Evolutionary conservation across 805 yeast genomes (phyloP), one percentile per base, ranked within the genome.

Genomic region (Yarrowia sp.): DNA sequence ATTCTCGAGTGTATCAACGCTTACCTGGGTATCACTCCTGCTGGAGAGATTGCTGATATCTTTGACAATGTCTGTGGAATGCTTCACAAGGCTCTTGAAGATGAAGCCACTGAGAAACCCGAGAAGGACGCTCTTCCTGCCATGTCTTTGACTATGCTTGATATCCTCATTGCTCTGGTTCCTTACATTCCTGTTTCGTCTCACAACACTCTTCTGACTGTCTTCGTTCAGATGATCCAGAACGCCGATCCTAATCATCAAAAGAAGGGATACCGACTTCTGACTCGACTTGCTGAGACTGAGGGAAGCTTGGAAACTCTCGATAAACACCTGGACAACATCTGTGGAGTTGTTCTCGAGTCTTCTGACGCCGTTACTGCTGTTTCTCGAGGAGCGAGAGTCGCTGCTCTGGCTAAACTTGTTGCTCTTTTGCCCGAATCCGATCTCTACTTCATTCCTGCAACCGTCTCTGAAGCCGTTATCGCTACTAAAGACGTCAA

Each of bases 401-500:
- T 95, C 64, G 76, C 81, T 33, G 89, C 96, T 5, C 79, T 95
- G 48, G 78, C 81, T 60, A 79, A 83, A 10, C 72, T 93, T 7
- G 76, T 90, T 36, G 82, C 84, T 22, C 71, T 85, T 18, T 74
- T 92, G 45, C 96, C 98, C 15, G 67, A 78, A 1, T 75, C 81
- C 18, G 87, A 88, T 68, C 78, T 91, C 70, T 83, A 84, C 69
- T 91, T 92, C 74, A 86, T 95, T 69, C 96, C 97, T 22, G 81
- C 88, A 10, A 78, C 89, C 43, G 80, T 92, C 41, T 90, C 97
- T 64, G 98, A 95, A 78, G 86, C 92, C 28, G 93, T 95, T 65
- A 79, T 95, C 71, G 86, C 91, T 33, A 92, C 98, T 7, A 95
- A 93, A 76, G 97, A 92, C 73, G 87, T 86, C 65, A 96, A 93